These are phyloP conservation scores for Kondoa subrosea DNA, from an alignment of 768 basidiomycete species.

Conservation along the genomic window DNA sequence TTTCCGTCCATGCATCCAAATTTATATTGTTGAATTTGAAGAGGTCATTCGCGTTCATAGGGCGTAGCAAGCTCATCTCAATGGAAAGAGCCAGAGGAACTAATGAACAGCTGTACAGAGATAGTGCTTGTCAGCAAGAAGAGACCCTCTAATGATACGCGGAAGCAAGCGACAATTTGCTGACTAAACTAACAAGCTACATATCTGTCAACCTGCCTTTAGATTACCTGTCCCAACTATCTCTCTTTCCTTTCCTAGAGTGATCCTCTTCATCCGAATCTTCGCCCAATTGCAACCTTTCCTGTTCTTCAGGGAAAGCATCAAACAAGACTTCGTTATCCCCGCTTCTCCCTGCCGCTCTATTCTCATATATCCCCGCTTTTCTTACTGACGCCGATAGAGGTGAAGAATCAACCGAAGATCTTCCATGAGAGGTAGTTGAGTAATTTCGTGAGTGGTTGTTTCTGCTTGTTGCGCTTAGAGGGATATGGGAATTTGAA, in stretches of 20 bases:
- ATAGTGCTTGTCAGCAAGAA: not conserved
- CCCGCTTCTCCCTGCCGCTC: not conserved
- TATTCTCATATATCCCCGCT: not conserved
- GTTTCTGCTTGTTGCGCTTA: not conserved
- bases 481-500: not conserved
- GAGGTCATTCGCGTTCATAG: constrained; percentile 26
- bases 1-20: constrained; percentile 92
- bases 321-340: not conserved
- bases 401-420: not conserved
- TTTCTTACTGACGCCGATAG: no score
- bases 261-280: not conserved
- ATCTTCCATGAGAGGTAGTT: not conserved
- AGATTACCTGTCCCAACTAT: not conserved
- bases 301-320: not conserved
- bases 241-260: not conserved
- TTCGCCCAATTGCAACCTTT: not conserved
- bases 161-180: not conserved
- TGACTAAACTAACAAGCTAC: not conserved
- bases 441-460: not conserved
- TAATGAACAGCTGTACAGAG: no score
- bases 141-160: not conserved
- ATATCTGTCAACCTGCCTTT: not conserved
- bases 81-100: not conserved
- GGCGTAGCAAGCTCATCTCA: constrained; percentile 25
- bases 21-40: constrained; percentile 38